These are phyloP conservation scores for Tubosaeta sp. DNA, from an alignment of 768 basidiomycete genomes.

Conservation along the genomic window DNA sequence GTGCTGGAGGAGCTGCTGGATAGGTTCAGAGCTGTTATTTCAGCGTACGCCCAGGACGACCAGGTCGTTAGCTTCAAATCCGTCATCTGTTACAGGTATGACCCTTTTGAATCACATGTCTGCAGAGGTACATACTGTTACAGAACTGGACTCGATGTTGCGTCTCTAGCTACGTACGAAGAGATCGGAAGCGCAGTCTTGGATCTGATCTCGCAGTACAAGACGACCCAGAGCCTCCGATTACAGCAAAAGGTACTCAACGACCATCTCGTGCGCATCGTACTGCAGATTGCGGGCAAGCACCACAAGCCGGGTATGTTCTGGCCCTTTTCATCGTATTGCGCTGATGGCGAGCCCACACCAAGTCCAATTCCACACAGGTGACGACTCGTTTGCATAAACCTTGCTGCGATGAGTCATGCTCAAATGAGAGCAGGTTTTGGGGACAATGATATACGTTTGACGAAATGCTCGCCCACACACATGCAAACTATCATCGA, in stretches of 20 bases:
- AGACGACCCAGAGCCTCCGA: slow-evolving; percentile 40
- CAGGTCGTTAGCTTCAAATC: slow-evolving; percentile 71
- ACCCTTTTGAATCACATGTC: background rate
- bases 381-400: slow-evolving; percentile 4
- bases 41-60: slow-evolving; percentile 35
- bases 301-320: slow-evolving; percentile 56
- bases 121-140: background rate
- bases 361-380: slow-evolving; percentile 77
- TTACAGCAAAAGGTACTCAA: slow-evolving; percentile 61
- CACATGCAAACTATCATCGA: slow-evolving; percentile 66
- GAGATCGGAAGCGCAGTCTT: slow-evolving; percentile 31
- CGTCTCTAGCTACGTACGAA: slow-evolving; percentile 21
- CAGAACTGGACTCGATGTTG: slow-evolving; percentile 63
- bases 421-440: slow-evolving; percentile 36
- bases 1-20: slow-evolving; percentile 29
- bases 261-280: slow-evolving; percentile 57
- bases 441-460: slow-evolving; percentile 66
- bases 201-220: slow-evolving; percentile 33
- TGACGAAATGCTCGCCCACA: slow-evolving; percentile 57
- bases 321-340: background rate
- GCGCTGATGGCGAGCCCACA: background rate
- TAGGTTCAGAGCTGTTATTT: slow-evolving; percentile 36
- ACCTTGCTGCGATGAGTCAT: no score
- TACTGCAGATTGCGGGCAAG: slow-evolving; percentile 49
- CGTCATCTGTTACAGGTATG: slow-evolving; percentile 58